Evolutionary conservation across 768 basidiomycete species (phyloP).

Genomic region (Auriscalpium vulgare): DNA sequence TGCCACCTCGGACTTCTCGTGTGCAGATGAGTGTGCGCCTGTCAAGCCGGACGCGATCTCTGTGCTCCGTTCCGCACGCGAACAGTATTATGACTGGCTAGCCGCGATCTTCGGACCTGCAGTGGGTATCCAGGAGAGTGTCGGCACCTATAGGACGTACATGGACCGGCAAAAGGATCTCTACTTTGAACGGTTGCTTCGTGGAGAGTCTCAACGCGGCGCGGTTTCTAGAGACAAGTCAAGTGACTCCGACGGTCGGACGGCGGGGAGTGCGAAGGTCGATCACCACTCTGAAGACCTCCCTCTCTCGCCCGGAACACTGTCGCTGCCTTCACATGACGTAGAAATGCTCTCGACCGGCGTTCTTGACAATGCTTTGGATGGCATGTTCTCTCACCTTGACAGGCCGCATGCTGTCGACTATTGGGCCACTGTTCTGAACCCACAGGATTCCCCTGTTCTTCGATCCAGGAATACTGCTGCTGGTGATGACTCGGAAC

Average conservation of each 20-base stretch:
- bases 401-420: background rate
- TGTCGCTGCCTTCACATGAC: background rate
- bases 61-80: constrained; percentile 31
- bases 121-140: constrained; percentile 38
- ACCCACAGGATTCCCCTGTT: background rate
- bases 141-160: constrained; percentile 42
- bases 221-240: background rate
- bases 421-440: background rate
- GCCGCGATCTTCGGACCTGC: constrained; percentile 40
- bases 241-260: background rate
- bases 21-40: constrained; percentile 7
- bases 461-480: background rate
- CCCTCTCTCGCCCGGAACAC: background rate
- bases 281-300: background rate
- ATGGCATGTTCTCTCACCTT: background rate
- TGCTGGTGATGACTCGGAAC: background rate
- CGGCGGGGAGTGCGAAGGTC: background rate
- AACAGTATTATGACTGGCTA: constrained; percentile 43
- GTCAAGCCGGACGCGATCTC: background rate
- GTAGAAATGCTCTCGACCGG: background rate
- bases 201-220: background rate
- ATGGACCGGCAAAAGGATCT: constrained; percentile 41
- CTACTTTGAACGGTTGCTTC: constrained; percentile 38
- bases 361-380: background rate
- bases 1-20: constrained; percentile 1